Evolutionary conservation across 169 alveolate genomes (phyloP).

Genomic region (Plasmodium chabaudi): DNA sequence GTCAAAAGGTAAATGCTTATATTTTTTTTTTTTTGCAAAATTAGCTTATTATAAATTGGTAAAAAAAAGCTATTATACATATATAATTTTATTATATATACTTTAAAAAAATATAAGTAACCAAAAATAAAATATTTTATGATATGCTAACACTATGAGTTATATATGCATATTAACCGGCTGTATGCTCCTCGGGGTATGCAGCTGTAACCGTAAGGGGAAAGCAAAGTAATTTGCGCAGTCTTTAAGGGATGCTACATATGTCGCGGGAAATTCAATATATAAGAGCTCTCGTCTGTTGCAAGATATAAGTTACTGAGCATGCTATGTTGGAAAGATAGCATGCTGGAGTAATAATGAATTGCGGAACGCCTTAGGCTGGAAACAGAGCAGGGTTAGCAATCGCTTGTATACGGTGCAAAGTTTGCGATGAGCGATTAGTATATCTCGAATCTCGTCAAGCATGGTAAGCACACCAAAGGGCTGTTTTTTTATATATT

Average conservation of each 20-base stretch:
- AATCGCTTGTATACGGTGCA: slow-evolving; percentile 76
- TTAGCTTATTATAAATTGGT: background rate
- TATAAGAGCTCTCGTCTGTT: slow-evolving; percentile 45
- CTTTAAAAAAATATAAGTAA: slow-evolving; percentile 16
- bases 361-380: slow-evolving; percentile 75
- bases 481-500: background rate
- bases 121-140: slow-evolving; percentile 13
- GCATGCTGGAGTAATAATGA: slow-evolving; percentile 69
- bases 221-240: slow-evolving; percentile 18
- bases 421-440: slow-evolving; percentile 56
- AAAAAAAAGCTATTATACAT: background rate
- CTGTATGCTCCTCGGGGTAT: slow-evolving; percentile 14
- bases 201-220: slow-evolving; percentile 63
- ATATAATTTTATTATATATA: background rate
- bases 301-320: slow-evolving; percentile 71
- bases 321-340: slow-evolving; percentile 46
- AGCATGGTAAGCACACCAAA: slow-evolving; percentile 54
- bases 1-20: no score
- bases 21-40: background rate
- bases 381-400: slow-evolving; percentile 78
- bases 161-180: background rate
- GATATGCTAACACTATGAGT: slow-evolving; percentile 18
- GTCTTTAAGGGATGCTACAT: slow-evolving; percentile 43
- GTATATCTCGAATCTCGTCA: slow-evolving; percentile 22
- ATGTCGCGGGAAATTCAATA: slow-evolving; percentile 18